Conservation (phyloP, 2,329 filamentous ascomycete genomes). For the Gaeumannomyces sp. region DNA sequence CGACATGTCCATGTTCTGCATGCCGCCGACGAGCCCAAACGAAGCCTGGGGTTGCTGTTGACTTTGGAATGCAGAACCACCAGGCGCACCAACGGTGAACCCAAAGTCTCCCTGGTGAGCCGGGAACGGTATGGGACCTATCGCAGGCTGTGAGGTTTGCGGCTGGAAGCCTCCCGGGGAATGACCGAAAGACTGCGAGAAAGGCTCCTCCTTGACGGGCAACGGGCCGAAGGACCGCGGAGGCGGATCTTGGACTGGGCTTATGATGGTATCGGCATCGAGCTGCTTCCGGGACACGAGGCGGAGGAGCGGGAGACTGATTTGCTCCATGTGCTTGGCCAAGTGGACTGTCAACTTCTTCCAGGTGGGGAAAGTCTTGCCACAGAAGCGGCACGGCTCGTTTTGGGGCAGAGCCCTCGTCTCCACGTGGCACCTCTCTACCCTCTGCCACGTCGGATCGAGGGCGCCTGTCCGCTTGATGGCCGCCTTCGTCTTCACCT, state of each 20-base stretch:
- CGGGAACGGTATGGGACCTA: not conserved
- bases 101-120: constrained; percentile 3
- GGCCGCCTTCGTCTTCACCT: constrained; percentile 69
- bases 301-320: constrained; percentile 72
- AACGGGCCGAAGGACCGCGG: constrained; percentile 30
- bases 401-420: constrained; percentile 60
- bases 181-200: constrained; percentile 14
- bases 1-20: constrained; percentile 16
- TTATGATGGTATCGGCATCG: constrained; percentile 58
- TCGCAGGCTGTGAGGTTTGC: not conserved
- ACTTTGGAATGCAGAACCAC: not conserved
- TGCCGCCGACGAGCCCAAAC: constrained; percentile 14
- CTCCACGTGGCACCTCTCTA: constrained; percentile 70
- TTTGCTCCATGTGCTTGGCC: constrained; percentile 90
- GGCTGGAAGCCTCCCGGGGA: constrained; percentile 11
- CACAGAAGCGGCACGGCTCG: constrained; percentile 84
- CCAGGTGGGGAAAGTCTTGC: constrained; percentile 73
- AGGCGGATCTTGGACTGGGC: constrained; percentile 55
- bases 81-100: not conserved
- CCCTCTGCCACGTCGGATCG: constrained; percentile 68
- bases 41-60: constrained; percentile 5
- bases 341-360: constrained; percentile 92
- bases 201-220: constrained; percentile 25
- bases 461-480: constrained; percentile 51
- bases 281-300: constrained; percentile 44